phyloP scores from a whole-genome alignment of 495 filamentous ascomycete genomes.

The Penicillium fimorum region DNA sequence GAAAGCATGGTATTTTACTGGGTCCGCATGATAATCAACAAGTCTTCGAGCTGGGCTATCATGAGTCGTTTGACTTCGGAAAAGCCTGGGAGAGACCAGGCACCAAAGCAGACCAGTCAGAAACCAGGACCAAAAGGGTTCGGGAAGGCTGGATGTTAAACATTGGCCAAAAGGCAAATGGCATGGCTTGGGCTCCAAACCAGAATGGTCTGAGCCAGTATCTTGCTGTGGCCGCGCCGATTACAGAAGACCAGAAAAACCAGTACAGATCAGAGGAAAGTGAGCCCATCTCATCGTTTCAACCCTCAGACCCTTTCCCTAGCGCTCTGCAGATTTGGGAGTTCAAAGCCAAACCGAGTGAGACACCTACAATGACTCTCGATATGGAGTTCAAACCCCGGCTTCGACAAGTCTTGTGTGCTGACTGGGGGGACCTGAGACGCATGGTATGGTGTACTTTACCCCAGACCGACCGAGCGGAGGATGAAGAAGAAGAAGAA shows the following conservation, averaged over 20 bases:
- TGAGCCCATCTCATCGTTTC: slow-evolving; percentile 44
- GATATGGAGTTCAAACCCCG: slow-evolving; percentile 40
- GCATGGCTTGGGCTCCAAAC: slow-evolving; percentile 58
- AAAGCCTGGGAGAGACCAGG: slow-evolving; percentile 41
- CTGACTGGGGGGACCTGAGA: slow-evolving; percentile 60
- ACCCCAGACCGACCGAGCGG: slow-evolving; percentile 34
- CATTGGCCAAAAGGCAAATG: slow-evolving; percentile 50
- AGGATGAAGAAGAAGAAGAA: slow-evolving; percentile 34
- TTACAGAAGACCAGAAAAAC: slow-evolving; percentile 37
- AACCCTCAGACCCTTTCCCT: slow-evolving; percentile 45
- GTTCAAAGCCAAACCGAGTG: slow-evolving; percentile 41
- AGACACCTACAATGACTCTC: slow-evolving; percentile 30
- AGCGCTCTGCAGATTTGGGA: slow-evolving; percentile 60
- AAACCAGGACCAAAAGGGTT: slow-evolving; percentile 19
- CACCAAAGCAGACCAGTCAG: slow-evolving; percentile 8
- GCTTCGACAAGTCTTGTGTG: slow-evolving; percentile 55
- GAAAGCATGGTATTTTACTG: slow-evolving; percentile 48
- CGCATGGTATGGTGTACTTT: slow-evolving; percentile 65
- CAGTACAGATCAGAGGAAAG: slow-evolving; percentile 7
- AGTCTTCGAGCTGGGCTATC: slow-evolving; percentile 37
- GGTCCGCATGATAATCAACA: slow-evolving; percentile 49
- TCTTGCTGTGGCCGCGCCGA: slow-evolving; percentile 49
- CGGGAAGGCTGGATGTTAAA: slow-evolving; percentile 60
- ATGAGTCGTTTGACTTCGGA: slow-evolving; percentile 43
- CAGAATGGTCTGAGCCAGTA: slow-evolving; percentile 52